Evolutionary conservation across 768 basidiomycete genomes (phyloP), one percentile per base, ranked within the genome.

Genomic region (Lactifluus echinatus): DNA sequence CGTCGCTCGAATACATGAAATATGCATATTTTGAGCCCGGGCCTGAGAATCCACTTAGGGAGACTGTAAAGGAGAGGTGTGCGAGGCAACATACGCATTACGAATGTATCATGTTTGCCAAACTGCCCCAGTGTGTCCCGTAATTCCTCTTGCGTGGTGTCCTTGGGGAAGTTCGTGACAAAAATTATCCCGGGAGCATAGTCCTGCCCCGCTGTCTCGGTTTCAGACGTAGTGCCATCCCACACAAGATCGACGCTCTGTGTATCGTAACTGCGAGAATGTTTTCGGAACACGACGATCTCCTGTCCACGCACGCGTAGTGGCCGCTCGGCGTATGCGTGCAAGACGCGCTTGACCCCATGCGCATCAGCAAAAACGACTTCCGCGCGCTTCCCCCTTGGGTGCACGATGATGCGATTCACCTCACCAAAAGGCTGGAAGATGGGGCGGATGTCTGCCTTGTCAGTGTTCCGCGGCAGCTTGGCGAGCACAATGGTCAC

Each of bases 21-120:
- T 37, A 50, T 4, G 57, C 53, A 23, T 54, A 59, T 55, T 43
- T 53, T 33, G 57, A 59, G 21, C 21, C 53, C 8, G 57, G 58
- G 12, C 53, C 53, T 53, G 15, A 37, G 7, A 33, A 0, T 55
- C 15, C 2, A 17, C 12, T 50, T 23, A 52, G 36, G 14, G 21
- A 44, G 14, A 4, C 11, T 23, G 5, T 4, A 17, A 34, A 24
- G 45, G 12, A 29, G 26, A 49, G 0, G 24, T 5, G 24, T 19
- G 14, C 1, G 19, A 36, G 17, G 21, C 7, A 44, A 31, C 53
- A 26, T 39, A 59, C 57, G 57, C 48, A 55, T 59, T n/a, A 55
- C 53, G 17, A 49, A 29, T 39, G 12, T 8, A 5, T 59, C 28
- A 36, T 37, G 26, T n/a, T 31, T 53, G 1, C 57, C 53, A 19